Conservation (phyloP, 176 grass and related monocot species). For the Areca catechu region DNA sequence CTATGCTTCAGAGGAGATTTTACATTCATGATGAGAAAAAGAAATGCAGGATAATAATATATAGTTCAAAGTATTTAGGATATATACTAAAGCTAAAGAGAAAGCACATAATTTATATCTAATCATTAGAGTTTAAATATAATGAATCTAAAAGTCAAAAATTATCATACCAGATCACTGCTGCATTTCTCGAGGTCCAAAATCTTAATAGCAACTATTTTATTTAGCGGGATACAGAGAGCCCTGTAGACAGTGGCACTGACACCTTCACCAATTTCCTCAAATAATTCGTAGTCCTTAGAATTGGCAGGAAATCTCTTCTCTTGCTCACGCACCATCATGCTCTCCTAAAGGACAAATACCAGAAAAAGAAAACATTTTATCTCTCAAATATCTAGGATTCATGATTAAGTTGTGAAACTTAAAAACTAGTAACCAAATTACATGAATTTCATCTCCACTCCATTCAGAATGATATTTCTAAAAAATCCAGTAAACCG, state of each 20-base stretch:
- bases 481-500: no score
- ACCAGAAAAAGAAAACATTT: background rate
- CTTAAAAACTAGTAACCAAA: no score
- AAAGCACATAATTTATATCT: no score
- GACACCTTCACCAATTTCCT: conserved; percentile 94
- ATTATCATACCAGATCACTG: conserved; percentile 65
- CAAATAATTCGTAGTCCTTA: conserved; percentile 83
- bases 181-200: conserved; percentile 94
- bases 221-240: conserved; percentile 65
- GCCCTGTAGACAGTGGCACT: conserved; percentile 90
- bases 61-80: no score
- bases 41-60: no score
- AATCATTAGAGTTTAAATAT: no score
- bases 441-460: no score
- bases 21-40: no score
- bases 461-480: no score
- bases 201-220: conserved; percentile 87
- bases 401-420: background rate
- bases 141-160: background rate
- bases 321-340: conserved; percentile 24
- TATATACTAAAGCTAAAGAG: no score
- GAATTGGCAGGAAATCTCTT: conserved; percentile 55
- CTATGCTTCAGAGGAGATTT: no score
- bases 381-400: conserved; percentile 10
- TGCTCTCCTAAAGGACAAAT: conserved; percentile 26